Conservation (phyloP, 2,329 filamentous ascomycete genomes). For the Bipolaris victoriae region DNA sequence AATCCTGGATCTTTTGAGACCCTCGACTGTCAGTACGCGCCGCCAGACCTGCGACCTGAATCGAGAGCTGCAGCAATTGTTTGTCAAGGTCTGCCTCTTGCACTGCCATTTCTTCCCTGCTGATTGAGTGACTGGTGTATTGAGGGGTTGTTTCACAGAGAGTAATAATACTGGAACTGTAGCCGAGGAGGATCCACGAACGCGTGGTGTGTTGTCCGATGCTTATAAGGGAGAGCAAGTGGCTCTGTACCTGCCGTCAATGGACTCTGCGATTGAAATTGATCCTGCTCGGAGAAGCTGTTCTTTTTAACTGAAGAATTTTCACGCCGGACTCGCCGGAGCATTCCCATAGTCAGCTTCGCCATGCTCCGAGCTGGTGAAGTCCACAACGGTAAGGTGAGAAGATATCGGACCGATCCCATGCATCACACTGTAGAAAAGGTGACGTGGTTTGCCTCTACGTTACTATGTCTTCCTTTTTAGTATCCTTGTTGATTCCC, state of each 20-base stretch:
- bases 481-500: background rate
- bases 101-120: constrained; percentile 2
- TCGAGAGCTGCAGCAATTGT: constrained; percentile 1
- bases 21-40: constrained; percentile 3
- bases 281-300: background rate
- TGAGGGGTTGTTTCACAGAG: constrained; percentile 2
- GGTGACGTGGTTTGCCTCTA: background rate
- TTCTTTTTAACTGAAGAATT: background rate
- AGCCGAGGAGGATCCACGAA: constrained; percentile 2
- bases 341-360: background rate
- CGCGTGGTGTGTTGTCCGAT: constrained; percentile 2
- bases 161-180: constrained; percentile 4
- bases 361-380: background rate
- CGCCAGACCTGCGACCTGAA: constrained; percentile 1
- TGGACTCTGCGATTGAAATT: constrained; percentile 2
- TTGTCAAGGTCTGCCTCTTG: constrained; percentile 4
- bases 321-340: background rate
- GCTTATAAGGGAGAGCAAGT: constrained; percentile 1
- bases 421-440: constrained; percentile 2
- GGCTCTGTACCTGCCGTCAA: constrained; percentile 1
- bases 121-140: background rate
- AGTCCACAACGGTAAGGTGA: background rate
- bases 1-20: constrained; percentile 5
- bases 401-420: constrained; percentile 1
- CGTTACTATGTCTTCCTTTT: background rate